phyloP scores from a whole-genome alignment of 192 early-diverging fungal genomes.

The Glomus cerebriforme region DNA sequence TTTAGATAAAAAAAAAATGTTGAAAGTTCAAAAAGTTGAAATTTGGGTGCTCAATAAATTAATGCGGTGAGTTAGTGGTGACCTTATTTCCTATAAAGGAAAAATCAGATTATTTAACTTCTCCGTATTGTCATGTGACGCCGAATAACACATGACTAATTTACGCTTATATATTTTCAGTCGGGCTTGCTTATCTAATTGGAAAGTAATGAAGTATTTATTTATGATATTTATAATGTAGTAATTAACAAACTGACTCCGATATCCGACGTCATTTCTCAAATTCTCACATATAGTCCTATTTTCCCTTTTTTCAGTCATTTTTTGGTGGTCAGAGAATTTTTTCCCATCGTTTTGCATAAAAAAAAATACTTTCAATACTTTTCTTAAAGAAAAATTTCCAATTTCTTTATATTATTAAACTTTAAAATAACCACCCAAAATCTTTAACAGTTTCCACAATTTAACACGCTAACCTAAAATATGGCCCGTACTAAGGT shows the following conservation, averaged over 20 bases:
- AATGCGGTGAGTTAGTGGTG: too few species aligned
- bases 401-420: background rate
- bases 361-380: conserved; percentile 3
- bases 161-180: too few species aligned
- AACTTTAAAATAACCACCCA: background rate
- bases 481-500: conserved; percentile 33
- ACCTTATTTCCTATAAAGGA: too few species aligned
- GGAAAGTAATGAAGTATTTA: too few species aligned
- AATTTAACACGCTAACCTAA: background rate
- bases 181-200: too few species aligned
- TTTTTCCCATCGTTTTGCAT: background rate
- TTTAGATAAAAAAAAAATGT: background rate
- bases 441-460: background rate
- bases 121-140: too few species aligned
- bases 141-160: too few species aligned
- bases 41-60: too few species aligned
- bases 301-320: conserved; percentile 24
- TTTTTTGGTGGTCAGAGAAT: conserved; percentile 6
- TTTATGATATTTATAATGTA: background rate
- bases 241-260: background rate
- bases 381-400: background rate
- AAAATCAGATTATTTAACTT: too few species aligned
- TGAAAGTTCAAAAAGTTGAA: too few species aligned
- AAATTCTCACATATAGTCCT: conserved; percentile 31
- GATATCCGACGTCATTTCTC: background rate